Percentiles rank a stretch among this genome's conserved stretches.
phyloP scores from a whole-genome alignment of 208 protist genomes.

The Crithidia brevicula region DNA sequence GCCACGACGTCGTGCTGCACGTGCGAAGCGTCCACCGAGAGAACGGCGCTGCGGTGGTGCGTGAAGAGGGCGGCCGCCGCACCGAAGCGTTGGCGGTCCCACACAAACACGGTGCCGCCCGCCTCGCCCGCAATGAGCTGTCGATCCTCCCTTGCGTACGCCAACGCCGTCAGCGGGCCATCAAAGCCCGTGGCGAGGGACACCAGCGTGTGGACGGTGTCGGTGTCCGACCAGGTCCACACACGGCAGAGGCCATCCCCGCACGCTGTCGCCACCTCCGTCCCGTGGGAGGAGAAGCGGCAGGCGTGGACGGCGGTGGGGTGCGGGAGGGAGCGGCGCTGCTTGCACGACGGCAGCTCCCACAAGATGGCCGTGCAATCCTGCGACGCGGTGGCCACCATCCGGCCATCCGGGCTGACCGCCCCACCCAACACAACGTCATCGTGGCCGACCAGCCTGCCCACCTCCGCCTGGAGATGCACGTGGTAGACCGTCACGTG shows the following conservation, averaged over 20 bases:
- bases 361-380: constrained; percentile 35
- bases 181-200: constrained; percentile 20
- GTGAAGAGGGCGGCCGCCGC: neutral
- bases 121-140: constrained; percentile 14
- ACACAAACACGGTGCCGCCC: constrained; percentile 12
- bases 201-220: constrained; percentile 12
- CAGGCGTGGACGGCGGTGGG: constrained; percentile 28
- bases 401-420: constrained; percentile 17
- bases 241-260: constrained; percentile 36
- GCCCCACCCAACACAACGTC: constrained; percentile 32
- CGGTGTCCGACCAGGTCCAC: constrained; percentile 23
- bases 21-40: constrained; percentile 17
- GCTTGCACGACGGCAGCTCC: constrained; percentile 36
- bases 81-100: constrained; percentile 14
- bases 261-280: constrained; percentile 33
- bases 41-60: constrained; percentile 11
- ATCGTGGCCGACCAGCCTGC: constrained; percentile 26
- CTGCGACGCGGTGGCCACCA: constrained; percentile 39
- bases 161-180: constrained; percentile 12
- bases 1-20: constrained; percentile 14
- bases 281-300: constrained; percentile 22
- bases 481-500: constrained; percentile 32
- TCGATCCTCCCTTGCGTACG: constrained; percentile 14
- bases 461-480: constrained; percentile 19
- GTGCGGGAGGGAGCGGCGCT: constrained; percentile 37